Evolutionary conservation across 1,139 yeast genomes (phyloP).

Genomic region (Blastobotrys aristatus): DNA sequence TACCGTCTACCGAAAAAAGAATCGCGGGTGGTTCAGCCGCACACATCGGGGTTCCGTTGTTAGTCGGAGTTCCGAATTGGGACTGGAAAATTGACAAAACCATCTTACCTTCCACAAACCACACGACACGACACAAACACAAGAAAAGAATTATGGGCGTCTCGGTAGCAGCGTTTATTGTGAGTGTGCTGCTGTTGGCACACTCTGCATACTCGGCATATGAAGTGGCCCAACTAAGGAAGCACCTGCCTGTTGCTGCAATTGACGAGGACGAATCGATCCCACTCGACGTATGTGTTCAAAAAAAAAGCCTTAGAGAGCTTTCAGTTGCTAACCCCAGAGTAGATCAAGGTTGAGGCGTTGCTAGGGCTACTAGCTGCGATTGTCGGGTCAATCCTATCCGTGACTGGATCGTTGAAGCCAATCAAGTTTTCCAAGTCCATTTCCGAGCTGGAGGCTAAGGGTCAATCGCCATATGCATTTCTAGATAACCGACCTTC

Average conservation of each 20-base stretch:
- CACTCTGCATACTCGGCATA: slow-evolving; percentile 36
- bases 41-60: no score
- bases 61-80: no score
- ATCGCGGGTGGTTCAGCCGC: no score
- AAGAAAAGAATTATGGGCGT: background rate
- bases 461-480: slow-evolving; percentile 28
- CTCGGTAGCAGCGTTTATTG: slow-evolving; percentile 1
- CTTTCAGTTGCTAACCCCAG: background rate
- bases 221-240: slow-evolving; percentile 30
- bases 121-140: background rate
- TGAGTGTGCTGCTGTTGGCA: slow-evolving; percentile 27
- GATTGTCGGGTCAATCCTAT: slow-evolving; percentile 23
- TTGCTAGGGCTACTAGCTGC: slow-evolving; percentile 29
- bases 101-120: no score
- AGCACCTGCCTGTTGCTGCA: slow-evolving; percentile 23
- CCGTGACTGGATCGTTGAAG: slow-evolving; percentile 23
- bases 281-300: slow-evolving; percentile 30
- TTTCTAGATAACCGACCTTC: slow-evolving; percentile 33
- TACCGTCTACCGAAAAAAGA: no score
- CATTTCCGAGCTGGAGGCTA: slow-evolving; percentile 25
- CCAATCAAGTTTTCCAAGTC: slow-evolving; percentile 31
- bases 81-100: no score
- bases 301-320: background rate
- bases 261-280: slow-evolving; percentile 19
- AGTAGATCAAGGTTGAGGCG: slow-evolving; percentile 33